Evolutionary conservation across 2,329 filamentous ascomycete species (phyloP).

Genomic region (Trichoderma atroviride): DNA sequence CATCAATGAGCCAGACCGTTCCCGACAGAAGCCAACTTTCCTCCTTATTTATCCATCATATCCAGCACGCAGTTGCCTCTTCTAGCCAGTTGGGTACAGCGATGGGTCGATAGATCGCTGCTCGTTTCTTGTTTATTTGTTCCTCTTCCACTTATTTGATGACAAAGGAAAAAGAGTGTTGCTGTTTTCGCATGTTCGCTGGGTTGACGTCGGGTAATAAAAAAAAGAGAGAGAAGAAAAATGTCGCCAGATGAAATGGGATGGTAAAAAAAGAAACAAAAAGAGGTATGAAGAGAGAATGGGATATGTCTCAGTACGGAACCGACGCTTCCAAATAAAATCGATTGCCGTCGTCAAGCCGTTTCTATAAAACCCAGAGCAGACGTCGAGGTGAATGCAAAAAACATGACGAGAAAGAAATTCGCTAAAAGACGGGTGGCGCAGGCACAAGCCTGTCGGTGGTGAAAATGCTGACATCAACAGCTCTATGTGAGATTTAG

Average conservation of each 20-base stretch:
- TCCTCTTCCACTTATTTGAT: neutral
- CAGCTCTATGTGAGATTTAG: constrained; percentile 42
- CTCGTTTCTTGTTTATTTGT: neutral
- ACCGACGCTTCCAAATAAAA: constrained; percentile 9
- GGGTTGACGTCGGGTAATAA: neutral
- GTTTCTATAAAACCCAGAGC: constrained; percentile 2
- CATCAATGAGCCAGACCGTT: constrained; percentile 17
- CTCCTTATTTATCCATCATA: neutral
- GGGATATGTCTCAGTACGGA: constrained; percentile 3
- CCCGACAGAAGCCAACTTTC: constrained; percentile 9
- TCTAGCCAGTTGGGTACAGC: neutral
- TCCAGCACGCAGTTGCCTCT: neutral
- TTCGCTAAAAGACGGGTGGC: neutral
- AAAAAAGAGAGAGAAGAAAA: neutral
- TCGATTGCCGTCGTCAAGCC: constrained; percentile 8
- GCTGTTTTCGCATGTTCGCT: constrained; percentile 4
- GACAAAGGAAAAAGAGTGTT: constrained; percentile 18
- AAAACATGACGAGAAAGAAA: neutral
- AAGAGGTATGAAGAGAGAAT: neutral
- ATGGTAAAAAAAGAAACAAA: neutral
- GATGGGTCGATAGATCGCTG: neutral
- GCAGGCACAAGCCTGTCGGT: neutral
- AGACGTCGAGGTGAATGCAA: constrained; percentile 12
- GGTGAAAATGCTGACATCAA: neutral
- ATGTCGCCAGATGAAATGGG: constrained; percentile 4